A percentile compares a stretch with the other conserved stretches of the same genome.
Evolutionary conservation across 192 early-diverging fungal genomes (phyloP).

Genomic region (Backusella liffmaniae): DNA sequence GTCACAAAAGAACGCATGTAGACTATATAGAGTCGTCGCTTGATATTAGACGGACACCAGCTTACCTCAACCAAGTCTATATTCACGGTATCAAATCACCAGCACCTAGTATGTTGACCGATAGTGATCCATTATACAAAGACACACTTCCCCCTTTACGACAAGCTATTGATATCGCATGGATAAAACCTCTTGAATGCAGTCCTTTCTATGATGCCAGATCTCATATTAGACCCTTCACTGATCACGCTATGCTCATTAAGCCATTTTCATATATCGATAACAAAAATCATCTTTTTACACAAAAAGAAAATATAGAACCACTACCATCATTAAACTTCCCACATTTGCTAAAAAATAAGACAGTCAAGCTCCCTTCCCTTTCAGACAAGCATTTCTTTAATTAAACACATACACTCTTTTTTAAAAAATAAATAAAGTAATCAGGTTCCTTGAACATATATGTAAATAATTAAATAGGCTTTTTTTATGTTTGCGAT

Average conservation of each 20-base stretch:
- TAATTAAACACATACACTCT: neutral
- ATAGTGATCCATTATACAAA: neutral
- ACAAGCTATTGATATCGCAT: neutral
- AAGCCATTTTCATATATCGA: neutral
- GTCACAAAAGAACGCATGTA: conserved; percentile 60
- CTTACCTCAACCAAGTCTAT: neutral
- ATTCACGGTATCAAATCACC: neutral
- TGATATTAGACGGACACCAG: neutral
- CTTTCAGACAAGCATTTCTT: neutral
- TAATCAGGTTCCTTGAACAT: neutral
- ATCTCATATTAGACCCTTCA: neutral
- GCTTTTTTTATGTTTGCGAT: neutral
- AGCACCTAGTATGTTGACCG: neutral
- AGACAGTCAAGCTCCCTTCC: neutral
- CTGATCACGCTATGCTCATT: neutral
- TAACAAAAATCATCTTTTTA: neutral
- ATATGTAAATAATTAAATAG: conserved; percentile 1
- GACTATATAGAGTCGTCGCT: neutral
- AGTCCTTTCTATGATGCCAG: neutral
- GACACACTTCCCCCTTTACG: neutral
- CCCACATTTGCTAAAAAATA: neutral
- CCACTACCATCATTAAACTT: neutral
- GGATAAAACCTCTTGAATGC: neutral
- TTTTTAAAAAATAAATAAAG: neutral
- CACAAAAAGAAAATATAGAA: neutral